Percentiles rank a stretch among this genome's conserved stretches.
phyloP scores from a whole-genome alignment of 106 monocot genomes.

The Posidonia australis region DNA sequence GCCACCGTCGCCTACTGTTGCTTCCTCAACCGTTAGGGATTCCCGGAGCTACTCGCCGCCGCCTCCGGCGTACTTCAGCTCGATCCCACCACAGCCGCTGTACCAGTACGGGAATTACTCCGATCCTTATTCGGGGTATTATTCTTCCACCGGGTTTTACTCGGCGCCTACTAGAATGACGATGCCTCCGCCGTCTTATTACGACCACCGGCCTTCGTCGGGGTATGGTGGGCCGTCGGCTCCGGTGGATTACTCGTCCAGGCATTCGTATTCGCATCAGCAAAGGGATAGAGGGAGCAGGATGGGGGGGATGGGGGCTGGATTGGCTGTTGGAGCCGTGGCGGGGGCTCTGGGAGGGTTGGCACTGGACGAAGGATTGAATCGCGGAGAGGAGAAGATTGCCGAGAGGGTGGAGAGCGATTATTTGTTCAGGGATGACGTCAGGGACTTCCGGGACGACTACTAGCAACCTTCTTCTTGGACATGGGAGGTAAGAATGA shows the following conservation, averaged over 20 bases:
- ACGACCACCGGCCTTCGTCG: conserved; percentile 20
- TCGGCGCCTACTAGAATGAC: conserved; percentile 13
- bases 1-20: neutral
- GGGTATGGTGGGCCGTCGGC: conserved; percentile 39
- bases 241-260: conserved; percentile 39
- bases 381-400: conserved; percentile 67
- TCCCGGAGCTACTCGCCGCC: conserved; percentile 1
- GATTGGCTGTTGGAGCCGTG: conserved; percentile 63
- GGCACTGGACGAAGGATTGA: conserved; percentile 57
- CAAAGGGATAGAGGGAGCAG: conserved; percentile 18
- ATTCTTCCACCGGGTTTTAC: conserved; percentile 24
- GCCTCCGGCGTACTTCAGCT: neutral
- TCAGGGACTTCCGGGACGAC: too few relatives aligned
- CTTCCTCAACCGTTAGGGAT: neutral
- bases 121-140: conserved; percentile 26
- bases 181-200: conserved; percentile 11
- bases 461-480: too few relatives aligned
- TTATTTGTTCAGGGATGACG: too few relatives aligned
- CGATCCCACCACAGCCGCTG: neutral
- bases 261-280: conserved; percentile 25
- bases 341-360: conserved; percentile 62
- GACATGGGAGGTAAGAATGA: too few relatives aligned
- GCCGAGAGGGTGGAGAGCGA: too few relatives aligned
- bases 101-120: conserved; percentile 30
- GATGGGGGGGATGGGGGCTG: conserved; percentile 29